A percentile compares a stretch with the other conserved stretches of the same genome.
Conservation (phyloP, 257 asterid genomes). For the Solanum acaule region DNA sequence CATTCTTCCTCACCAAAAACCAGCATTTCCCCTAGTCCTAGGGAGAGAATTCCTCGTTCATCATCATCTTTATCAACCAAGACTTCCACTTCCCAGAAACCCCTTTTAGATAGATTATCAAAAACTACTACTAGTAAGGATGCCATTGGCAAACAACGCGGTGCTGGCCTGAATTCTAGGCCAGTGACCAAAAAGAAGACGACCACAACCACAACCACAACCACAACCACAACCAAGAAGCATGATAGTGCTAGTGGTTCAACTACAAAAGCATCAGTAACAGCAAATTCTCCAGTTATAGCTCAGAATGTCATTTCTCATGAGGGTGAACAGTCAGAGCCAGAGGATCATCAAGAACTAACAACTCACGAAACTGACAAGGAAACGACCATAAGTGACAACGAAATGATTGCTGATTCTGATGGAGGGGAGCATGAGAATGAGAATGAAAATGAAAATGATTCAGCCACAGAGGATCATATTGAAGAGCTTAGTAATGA, state of each 20-base stretch:
- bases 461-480: not conserved
- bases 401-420: conserved; percentile 7
- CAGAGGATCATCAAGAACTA: conserved; percentile 27
- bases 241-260: conserved; percentile 1
- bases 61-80: conserved; percentile 31
- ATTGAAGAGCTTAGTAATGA: conserved; percentile 1
- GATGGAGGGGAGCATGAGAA: conserved; percentile 1
- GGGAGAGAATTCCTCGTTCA: conserved; percentile 11
- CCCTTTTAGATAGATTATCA: conserved; percentile 14
- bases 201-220: not conserved
- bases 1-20: conserved; percentile 22
- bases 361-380: not conserved
- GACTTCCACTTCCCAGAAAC: conserved; percentile 8
- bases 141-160: conserved; percentile 14
- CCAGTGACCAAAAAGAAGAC: conserved; percentile 19
- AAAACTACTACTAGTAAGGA: conserved; percentile 23
- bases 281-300: not conserved
- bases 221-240: conserved; percentile 13
- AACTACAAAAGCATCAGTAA: conserved; percentile 5
- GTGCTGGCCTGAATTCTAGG: conserved; percentile 13
- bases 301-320: conserved; percentile 8
- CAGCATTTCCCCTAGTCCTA: conserved; percentile 27
- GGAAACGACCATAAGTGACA: not conserved
- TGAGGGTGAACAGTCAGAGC: conserved; percentile 19
- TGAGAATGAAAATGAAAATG: not conserved